Evolutionary conservation across 805 yeast genomes (phyloP).

Genomic region (Candida peoriensis): DNA sequence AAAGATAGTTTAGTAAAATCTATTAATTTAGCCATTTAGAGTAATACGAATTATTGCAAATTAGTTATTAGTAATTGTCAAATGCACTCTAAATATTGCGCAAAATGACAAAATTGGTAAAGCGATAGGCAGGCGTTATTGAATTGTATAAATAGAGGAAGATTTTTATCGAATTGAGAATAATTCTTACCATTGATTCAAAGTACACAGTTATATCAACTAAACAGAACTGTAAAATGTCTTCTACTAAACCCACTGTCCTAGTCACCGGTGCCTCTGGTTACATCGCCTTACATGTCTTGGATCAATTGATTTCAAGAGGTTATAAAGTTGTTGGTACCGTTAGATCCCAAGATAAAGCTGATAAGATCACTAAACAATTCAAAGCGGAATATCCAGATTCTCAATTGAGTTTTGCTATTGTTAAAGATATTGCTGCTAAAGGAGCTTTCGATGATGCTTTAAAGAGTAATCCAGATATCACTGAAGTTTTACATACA

Average conservation of each 20-base stretch:
- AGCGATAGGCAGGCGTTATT: too few relatives aligned
- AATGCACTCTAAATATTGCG: too few relatives aligned
- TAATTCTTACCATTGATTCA: too few relatives aligned
- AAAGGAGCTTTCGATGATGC: conserved; percentile 42
- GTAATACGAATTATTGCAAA: too few relatives aligned
- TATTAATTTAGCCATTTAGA: too few relatives aligned
- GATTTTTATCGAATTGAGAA: too few relatives aligned
- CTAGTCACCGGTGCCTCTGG: conserved; percentile 49
- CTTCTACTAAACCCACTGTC: conserved; percentile 24
- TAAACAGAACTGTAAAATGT: too few relatives aligned
- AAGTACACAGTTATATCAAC: too few relatives aligned
- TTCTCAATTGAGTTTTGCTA: conserved; percentile 35
- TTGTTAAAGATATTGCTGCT: conserved; percentile 43
- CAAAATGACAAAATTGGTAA: too few relatives aligned
- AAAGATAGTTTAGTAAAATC: too few relatives aligned
- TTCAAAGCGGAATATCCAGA: conserved; percentile 27
- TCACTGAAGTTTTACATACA: conserved; percentile 51
- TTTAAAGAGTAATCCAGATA: conserved; percentile 43
- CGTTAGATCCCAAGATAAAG: conserved; percentile 37
- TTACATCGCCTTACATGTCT: conserved; percentile 42
- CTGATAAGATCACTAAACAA: conserved; percentile 26
- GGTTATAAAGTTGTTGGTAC: conserved; percentile 41
- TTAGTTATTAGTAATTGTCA: too few relatives aligned
- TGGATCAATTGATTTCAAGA: conserved; percentile 31
- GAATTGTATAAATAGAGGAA: too few relatives aligned